Percentiles rank a stretch among this genome's conserved stretches.
Conservation (phyloP, 345 rosid genomes). For the Citrus cavaleriei region DNA sequence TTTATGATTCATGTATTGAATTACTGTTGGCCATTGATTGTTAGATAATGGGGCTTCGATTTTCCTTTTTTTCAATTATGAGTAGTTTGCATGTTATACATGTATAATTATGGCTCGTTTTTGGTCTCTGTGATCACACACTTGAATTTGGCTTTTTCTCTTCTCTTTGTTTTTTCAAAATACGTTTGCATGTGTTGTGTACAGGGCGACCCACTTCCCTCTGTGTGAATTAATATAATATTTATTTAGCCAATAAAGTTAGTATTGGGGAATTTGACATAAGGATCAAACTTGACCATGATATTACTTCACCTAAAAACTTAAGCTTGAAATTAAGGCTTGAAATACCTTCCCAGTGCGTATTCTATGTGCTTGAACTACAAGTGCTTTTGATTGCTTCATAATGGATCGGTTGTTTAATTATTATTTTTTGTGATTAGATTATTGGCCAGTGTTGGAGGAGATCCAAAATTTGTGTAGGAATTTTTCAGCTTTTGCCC, state of each 20-base stretch:
- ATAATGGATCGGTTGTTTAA: background rate
- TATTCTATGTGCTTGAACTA: background rate
- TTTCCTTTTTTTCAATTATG: no score
- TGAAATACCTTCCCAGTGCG: background rate
- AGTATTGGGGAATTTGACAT: no score
- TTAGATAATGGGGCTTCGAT: background rate
- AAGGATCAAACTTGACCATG: no score
- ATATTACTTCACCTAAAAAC: no score
- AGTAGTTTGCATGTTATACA: no score
- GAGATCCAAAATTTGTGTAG: constrained; percentile 49
- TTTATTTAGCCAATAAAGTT: no score
- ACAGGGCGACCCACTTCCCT: no score
- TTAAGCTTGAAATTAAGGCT: no score
- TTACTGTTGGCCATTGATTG: background rate
- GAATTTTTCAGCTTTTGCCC: constrained; percentile 26
- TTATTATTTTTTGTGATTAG: constrained; percentile 28
- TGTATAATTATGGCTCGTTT: no score
- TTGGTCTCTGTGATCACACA: background rate
- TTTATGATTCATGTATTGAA: background rate
- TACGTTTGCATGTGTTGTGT: no score
- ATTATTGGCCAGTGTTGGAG: constrained; percentile 52
- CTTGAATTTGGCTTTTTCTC: background rate
- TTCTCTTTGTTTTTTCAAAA: no score
- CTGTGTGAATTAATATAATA: no score
- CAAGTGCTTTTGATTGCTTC: background rate